These are phyloP conservation scores for Annona squamosa DNA, from an alignment of 164 flowering plant species.

Conservation along the genomic window DNA sequence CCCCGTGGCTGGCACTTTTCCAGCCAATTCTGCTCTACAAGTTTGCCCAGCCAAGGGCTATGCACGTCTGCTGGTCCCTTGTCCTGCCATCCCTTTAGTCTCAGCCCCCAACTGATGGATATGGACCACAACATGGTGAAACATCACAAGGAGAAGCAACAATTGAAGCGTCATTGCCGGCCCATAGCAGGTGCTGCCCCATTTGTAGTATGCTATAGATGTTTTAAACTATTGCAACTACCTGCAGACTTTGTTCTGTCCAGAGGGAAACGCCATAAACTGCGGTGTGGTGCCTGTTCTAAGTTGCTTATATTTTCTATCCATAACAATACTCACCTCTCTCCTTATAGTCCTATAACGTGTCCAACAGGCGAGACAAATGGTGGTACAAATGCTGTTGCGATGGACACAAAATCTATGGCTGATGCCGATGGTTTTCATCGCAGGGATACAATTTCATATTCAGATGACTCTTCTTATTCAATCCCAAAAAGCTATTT, in stretches of 20 bases:
- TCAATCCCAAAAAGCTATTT: conserved; percentile 38
- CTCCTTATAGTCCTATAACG: conserved; percentile 24
- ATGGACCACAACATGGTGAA: conserved; percentile 21
- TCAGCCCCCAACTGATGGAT: conserved; percentile 30
- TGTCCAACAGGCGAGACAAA: conserved; percentile 37
- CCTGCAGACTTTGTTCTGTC: conserved; percentile 66
- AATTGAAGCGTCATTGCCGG: conserved; percentile 36
- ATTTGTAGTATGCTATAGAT: conserved; percentile 45
- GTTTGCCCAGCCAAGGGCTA: conserved; percentile 13
- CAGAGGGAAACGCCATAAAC: conserved; percentile 34
- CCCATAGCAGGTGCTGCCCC: conserved; percentile 83
- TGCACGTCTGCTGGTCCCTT: conserved; percentile 17
- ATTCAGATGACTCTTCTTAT: conserved; percentile 45
- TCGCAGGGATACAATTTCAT: conserved; percentile 31
- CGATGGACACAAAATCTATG: conserved; percentile 13
- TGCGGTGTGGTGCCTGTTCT: conserved; percentile 63
- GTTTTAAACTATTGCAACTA: conserved; percentile 48
- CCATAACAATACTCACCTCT: conserved; percentile 24
- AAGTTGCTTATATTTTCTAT: conserved; percentile 52
- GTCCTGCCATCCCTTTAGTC: conserved; percentile 17
- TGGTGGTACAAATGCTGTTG: conserved; percentile 10
- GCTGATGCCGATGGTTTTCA: conserved; percentile 12
- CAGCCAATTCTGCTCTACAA: conserved; percentile 19
- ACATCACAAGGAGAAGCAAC: conserved; percentile 28
- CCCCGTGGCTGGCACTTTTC: conserved; percentile 31